A percentile compares a stretch with the other conserved stretches of the same genome.
Conservation (phyloP, 1,284 basidiomycete genomes). For the Papiliotrema laurentii region DNA sequence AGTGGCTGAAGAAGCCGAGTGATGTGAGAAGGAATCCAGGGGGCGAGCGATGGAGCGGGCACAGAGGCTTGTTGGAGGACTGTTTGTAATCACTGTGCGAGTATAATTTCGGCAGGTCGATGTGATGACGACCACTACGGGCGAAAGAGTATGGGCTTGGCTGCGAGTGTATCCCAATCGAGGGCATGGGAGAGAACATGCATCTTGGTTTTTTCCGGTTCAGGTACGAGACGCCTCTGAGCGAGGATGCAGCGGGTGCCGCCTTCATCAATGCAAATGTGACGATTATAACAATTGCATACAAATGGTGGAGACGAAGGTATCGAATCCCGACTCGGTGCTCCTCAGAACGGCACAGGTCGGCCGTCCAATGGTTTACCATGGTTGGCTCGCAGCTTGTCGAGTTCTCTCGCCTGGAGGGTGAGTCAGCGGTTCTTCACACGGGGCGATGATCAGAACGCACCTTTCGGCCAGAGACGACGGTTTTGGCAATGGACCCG, state of each 20-base stretch:
- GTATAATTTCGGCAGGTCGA: not conserved
- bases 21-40: not conserved
- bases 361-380: constrained; percentile 45
- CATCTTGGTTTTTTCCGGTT: no score
- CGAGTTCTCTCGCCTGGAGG: constrained; percentile 40
- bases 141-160: no score
- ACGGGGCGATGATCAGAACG: constrained; percentile 12
- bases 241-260: no score
- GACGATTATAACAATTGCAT: no score
- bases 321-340: not conserved
- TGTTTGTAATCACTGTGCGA: no score
- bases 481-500: constrained; percentile 75
- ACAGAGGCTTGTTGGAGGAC: no score
- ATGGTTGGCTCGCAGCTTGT: constrained; percentile 44
- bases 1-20: not conserved
- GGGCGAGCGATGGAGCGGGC: not conserved
- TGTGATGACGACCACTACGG: no score
- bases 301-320: not conserved
- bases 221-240: no score
- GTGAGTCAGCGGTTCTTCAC: not conserved
- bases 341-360: constrained; percentile 35
- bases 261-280: no score
- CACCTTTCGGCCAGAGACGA: constrained; percentile 51
- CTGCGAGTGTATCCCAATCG: no score
- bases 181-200: no score